A percentile compares a stretch with the other conserved stretches of the same genome.
Evolutionary conservation across 257 asterid species (phyloP).

Genomic region (Plantago major): DNA sequence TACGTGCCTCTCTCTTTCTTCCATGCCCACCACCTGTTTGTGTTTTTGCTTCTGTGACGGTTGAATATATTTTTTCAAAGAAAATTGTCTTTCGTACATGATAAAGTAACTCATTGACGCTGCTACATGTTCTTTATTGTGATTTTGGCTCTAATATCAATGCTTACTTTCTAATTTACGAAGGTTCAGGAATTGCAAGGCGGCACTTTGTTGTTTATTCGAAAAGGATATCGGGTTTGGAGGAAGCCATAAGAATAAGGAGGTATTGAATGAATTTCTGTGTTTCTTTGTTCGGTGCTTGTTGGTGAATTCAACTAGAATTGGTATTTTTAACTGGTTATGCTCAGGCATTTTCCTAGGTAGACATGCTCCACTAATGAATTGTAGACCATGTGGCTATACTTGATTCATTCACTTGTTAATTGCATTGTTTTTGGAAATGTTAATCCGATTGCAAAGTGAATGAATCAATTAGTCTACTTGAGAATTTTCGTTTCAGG

Average conservation of each 20-base stretch:
- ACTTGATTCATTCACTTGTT: too few relatives aligned
- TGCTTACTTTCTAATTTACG: slow-evolving; percentile 2
- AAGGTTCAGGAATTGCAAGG: slow-evolving; percentile 31
- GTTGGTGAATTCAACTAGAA: neutral
- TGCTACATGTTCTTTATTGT: slow-evolving; percentile 8
- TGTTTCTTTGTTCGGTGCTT: neutral
- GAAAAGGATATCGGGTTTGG: slow-evolving; percentile 80
- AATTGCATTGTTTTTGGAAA: too few relatives aligned
- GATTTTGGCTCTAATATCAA: slow-evolving; percentile 21
- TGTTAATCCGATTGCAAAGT: too few relatives aligned
- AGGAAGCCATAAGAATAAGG: slow-evolving; percentile 76
- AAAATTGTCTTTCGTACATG: neutral
- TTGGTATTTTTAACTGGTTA: neutral
- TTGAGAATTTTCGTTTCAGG: too few relatives aligned
- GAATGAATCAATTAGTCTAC: too few relatives aligned
- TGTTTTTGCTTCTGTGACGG: slow-evolving; percentile 14
- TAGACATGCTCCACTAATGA: too few relatives aligned
- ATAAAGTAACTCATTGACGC: neutral
- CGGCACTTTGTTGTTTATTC: slow-evolving; percentile 48
- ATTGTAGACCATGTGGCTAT: too few relatives aligned
- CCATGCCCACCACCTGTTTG: slow-evolving; percentile 22
- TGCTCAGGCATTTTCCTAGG: neutral
- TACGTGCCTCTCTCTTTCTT: slow-evolving; percentile 25
- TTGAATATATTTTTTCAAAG: neutral
- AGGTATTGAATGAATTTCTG: slow-evolving; percentile 35